A percentile compares a stretch with the other conserved stretches of the same genome.
Evolutionary conservation across 371 early-diverging fungal species (phyloP).

Genomic region (Mortierella sp.): DNA sequence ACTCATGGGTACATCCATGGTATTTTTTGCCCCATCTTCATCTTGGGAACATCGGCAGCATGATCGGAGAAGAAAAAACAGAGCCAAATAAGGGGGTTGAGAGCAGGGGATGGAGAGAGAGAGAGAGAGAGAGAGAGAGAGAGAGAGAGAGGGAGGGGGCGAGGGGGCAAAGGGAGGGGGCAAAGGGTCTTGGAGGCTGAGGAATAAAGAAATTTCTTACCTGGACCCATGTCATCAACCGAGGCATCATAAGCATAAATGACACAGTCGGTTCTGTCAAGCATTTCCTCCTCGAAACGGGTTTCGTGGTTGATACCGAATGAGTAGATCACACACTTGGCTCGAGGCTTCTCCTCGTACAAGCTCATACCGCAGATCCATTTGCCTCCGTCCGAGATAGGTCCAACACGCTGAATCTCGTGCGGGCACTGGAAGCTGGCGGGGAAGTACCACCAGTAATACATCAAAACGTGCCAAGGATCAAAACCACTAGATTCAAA

Average conservation of each 20-base stretch:
- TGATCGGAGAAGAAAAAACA: too few relatives aligned
- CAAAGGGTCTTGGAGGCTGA: too few relatives aligned
- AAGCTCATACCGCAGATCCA: constrained; percentile 48
- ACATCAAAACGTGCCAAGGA: constrained; percentile 21
- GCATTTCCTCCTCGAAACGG: constrained; percentile 49
- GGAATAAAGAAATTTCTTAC: constrained; percentile 18
- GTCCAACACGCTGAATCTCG: constrained; percentile 47
- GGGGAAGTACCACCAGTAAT: constrained; percentile 50
- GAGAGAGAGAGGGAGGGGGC: not conserved
- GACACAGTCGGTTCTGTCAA: constrained; percentile 42
- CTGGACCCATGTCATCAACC: constrained; percentile 29
- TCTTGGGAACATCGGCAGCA: too few relatives aligned
- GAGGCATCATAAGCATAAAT: constrained; percentile 48
- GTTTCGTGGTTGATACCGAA: constrained; percentile 50
- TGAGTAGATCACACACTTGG: constrained; percentile 48
- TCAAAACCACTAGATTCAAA: constrained; percentile 11
- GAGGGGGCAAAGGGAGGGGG: too few relatives aligned
- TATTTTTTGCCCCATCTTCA: too few relatives aligned
- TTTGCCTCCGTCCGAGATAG: constrained; percentile 42
- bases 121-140: not conserved
- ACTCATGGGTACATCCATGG: too few relatives aligned
- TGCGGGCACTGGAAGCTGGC: constrained; percentile 42
- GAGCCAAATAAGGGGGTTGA: too few relatives aligned
- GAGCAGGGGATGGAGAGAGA: not conserved
- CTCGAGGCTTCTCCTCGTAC: constrained; percentile 40